Conservation (phyloP, 2,329 filamentous ascomycete genomes). For the Neoascochyta sp. region DNA sequence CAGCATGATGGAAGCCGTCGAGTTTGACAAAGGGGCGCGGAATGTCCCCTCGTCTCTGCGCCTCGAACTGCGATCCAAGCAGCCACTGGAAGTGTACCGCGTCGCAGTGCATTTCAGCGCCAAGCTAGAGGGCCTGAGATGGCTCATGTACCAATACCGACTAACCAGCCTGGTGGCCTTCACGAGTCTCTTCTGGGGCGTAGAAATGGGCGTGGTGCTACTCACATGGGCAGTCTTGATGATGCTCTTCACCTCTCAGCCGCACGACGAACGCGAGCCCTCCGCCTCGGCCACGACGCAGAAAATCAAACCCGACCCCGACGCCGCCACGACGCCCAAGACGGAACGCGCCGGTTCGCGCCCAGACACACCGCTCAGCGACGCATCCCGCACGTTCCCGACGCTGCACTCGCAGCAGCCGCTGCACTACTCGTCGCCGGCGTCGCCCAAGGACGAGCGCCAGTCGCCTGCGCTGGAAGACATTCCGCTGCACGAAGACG, state of each 20-base stretch:
- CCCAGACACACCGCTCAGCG: constrained; percentile 37
- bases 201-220: constrained; percentile 65
- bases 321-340: constrained; percentile 14
- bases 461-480: constrained; percentile 12
- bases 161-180: constrained; percentile 66
- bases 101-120: constrained; percentile 68
- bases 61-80: constrained; percentile 67
- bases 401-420: constrained; percentile 44
- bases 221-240: constrained; percentile 61
- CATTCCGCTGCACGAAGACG: constrained; percentile 23
- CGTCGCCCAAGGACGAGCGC: constrained; percentile 19
- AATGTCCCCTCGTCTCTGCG: constrained; percentile 53
- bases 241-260: constrained; percentile 33
- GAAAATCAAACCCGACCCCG: constrained; percentile 4
- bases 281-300: no score
- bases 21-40: constrained; percentile 56
- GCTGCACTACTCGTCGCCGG: constrained; percentile 35
- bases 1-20: constrained; percentile 68
- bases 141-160: constrained; percentile 79
- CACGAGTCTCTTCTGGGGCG: constrained; percentile 69
- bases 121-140: constrained; percentile 67
- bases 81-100: constrained; percentile 72
- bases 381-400: constrained; percentile 49
- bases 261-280: neutral
- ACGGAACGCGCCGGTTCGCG: constrained; percentile 11